Conservation (phyloP, 148 eudicot genomes). For the Suaeda aralocaspica region DNA sequence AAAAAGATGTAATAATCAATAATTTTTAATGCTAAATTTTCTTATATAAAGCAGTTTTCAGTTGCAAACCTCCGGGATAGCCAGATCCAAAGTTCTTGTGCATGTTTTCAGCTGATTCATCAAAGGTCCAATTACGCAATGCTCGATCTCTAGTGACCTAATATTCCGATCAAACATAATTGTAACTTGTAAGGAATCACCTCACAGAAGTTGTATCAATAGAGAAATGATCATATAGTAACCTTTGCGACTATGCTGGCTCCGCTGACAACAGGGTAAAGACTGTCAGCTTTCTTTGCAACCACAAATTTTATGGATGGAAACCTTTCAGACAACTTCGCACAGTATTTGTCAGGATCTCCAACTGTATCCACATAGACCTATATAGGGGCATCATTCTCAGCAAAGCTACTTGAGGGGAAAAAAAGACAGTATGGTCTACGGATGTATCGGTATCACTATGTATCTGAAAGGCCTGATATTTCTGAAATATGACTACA, state of each 20-base stretch:
- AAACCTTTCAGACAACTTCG: slow-evolving; percentile 68
- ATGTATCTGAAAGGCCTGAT: neutral
- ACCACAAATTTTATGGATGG: slow-evolving; percentile 91
- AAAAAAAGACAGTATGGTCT: neutral
- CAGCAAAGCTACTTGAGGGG: neutral
- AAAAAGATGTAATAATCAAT: neutral
- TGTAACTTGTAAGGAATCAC: slow-evolving; percentile 12
- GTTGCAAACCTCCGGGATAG: slow-evolving; percentile 78
- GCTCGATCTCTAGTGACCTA: slow-evolving; percentile 94
- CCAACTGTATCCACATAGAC: slow-evolving; percentile 97
- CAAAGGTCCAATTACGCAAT: slow-evolving; percentile 73
- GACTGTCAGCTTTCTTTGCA: slow-evolving; percentile 98
- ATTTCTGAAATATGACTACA: too few relatives aligned
- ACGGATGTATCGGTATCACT: neutral
- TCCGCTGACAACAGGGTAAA: slow-evolving; percentile 98
- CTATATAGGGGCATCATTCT: slow-evolving; percentile 32
- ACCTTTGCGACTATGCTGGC: slow-evolving; percentile 99
- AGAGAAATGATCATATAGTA: slow-evolving; percentile 8
- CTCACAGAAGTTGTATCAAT: neutral
- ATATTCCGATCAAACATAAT: slow-evolving; percentile 5
- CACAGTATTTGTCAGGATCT: slow-evolving; percentile 78
- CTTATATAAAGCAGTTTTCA: neutral
- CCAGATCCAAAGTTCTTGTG: slow-evolving; percentile 90
- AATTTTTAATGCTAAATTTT: neutral
- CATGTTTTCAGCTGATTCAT: slow-evolving; percentile 77